Base-by-base conservation (phyloP, 2,329 filamentous ascomycete genomes). In the Cercospora zeina region DNA sequence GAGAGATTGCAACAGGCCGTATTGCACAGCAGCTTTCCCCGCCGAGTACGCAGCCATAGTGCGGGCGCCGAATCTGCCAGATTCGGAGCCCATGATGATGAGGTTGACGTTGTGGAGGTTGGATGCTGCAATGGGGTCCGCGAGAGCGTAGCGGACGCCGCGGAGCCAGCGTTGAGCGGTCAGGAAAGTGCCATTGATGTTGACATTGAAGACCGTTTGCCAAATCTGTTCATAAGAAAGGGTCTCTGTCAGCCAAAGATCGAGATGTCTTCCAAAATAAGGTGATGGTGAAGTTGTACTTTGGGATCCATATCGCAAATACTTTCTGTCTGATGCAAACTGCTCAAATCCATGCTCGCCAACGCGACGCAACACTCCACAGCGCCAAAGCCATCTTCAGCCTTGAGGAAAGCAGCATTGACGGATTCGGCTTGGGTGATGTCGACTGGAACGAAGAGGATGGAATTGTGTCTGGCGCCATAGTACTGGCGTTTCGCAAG, bases 1-100 rank as follows among this genome's bases (percentile, higher is more conserved):
- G 58, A 82, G 66, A 50, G 74, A 77, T 61, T 74, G 72, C 55
- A 81, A 67, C 30, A 81, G 64, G 2, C 79, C 79, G 33, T 69
- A 71, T 65, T 81, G 79, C 13, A 81, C 78, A 2, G 79, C 79
- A 50, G 76, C 76, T 64, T 82, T 82, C 6, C 71, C 75, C 36
- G 78, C 70, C 7, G 78, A 77, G 61, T 81, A 81, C 24, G 80
- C 79, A 4, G 77, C 73, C 67, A 77, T 77, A 0, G 66, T 70
- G n/a, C 76, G 63, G 42, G 79, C 77, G 6, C 78, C 80, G 65
- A 80, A 80, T 53, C 73, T 70, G 1, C 79, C 79, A 53, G 76
- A 76, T 67, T 81, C 79, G 57, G 75, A 77, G 10, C 79, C 79
- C 57, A 82, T 76, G 34, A 82, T 75, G 21, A 81, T 72, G 39